Evolutionary conservation across 2,329 filamentous ascomycete genomes (phyloP).

Genomic region (Aspergillus sp.): DNA sequence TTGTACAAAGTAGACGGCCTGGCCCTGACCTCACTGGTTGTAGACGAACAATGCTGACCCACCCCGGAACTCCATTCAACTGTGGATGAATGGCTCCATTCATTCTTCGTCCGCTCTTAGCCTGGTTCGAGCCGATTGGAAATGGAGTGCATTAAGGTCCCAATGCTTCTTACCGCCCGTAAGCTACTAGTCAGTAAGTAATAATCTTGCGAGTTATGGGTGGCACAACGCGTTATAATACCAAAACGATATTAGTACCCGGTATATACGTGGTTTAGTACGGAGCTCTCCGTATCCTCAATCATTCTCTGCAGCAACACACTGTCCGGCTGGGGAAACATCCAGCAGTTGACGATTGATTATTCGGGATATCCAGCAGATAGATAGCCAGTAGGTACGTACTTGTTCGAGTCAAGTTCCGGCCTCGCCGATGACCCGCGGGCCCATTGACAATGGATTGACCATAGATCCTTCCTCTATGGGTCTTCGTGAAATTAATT

Average conservation of each 20-base stretch:
- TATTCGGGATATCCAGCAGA: too few species aligned
- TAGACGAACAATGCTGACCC: not conserved
- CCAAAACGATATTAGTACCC: not conserved
- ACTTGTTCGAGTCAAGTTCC: not conserved
- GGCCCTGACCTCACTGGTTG: not conserved
- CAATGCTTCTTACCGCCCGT: not conserved
- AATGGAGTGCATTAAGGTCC: constrained; percentile 1
- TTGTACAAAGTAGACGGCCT: not conserved
- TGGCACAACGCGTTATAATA: not conserved
- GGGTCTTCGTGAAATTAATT: not conserved
- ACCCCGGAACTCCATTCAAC: constrained; percentile 4
- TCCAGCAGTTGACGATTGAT: too few species aligned
- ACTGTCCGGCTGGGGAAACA: too few species aligned
- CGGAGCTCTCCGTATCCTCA: not conserved
- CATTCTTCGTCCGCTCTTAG: constrained; percentile 13
- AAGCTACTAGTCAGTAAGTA: not conserved
- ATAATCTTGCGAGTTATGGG: not conserved
- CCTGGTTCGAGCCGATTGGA: constrained; percentile 11
- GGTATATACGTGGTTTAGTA: not conserved
- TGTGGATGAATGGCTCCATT: not conserved
- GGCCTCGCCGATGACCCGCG: not conserved
- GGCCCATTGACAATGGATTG: not conserved
- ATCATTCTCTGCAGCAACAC: too few species aligned
- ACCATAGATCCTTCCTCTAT: not conserved
- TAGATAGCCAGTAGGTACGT: not conserved